Base-by-base conservation (phyloP, 106 monocot genomes). In the Acorus gramineus region DNA sequence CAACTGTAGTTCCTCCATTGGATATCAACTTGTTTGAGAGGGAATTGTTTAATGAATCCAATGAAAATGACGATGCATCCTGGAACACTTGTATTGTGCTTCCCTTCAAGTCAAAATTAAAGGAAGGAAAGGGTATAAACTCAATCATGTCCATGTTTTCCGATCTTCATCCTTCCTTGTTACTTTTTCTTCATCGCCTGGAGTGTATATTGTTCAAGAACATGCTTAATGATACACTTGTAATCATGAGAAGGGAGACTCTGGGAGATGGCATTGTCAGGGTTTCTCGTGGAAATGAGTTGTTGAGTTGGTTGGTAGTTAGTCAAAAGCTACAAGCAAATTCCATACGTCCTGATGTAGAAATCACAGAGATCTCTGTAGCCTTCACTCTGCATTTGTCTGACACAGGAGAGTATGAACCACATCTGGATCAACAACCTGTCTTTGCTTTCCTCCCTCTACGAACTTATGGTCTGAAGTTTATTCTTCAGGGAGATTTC, bases 401-500 rank as follows among this genome's bases (percentile, higher is more conserved):
- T 53, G 66, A 86, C 2, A 60, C 56, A 67, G 83, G 81, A 53
- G 85, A 73, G 13, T 98, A 85, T 70, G 76, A 50, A 51, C 88
- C 98, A 7, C 59, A 70, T 80, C 74, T 92, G 44, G 65, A 46
- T 56, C 83, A 81, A 57, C 98, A 98, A 44, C 98, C 98, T 57
- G 98, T 88, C 77, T 98, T 98, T 85, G 80, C 98, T 67, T 98
- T 88, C 79, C 91, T 98, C 56, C 98, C 98, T 59, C 55, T 98
- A 54, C 82, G 98, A 72, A 81, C 84, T 50, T 98, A 98, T 76
- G 98, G 98, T 3, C 58, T 98, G 67, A 98, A 89, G 67, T 98
- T 92, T 78, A 92, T 98, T 73, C 81, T 98, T 75, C 98, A 98
- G 73, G 98, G 87, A 51, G 98, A 98, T 81, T 98, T 98, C 77